phyloP scores from a whole-genome alignment of 805 yeast species.

The Metschnikowia cerradonensis region DNA sequence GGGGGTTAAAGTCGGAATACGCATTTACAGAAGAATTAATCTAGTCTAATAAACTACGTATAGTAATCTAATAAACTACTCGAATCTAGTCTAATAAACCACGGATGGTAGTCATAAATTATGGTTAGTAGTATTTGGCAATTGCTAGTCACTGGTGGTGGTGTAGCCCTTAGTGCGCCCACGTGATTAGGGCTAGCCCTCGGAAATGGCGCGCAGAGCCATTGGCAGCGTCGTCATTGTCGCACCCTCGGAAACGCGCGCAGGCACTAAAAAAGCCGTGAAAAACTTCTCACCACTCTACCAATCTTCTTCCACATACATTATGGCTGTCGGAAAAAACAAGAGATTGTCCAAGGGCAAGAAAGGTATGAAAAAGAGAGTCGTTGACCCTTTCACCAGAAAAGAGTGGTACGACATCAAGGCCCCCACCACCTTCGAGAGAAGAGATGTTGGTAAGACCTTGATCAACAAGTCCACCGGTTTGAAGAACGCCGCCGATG shows the following conservation, averaged over 20 bases:
- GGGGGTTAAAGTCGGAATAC: too few relatives aligned
- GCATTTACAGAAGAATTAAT: too few relatives aligned
- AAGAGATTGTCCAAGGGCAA: conserved; percentile 85
- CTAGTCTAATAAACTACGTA: too few relatives aligned
- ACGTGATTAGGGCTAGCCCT: conserved; percentile 14
- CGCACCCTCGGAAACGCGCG: conserved; percentile 6
- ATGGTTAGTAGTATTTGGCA: too few relatives aligned
- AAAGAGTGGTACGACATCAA: conserved; percentile 98
- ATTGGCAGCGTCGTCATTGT: not conserved
- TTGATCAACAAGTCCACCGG: conserved; percentile 98
- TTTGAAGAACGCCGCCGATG: conserved; percentile 96
- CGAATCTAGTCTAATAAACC: too few relatives aligned
- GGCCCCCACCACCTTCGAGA: conserved; percentile 98
- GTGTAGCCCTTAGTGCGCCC: conserved; percentile 6
- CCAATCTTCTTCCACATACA: not conserved
- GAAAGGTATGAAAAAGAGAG: conserved; percentile 99
- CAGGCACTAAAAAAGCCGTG: conserved; percentile 2
- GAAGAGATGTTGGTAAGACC: conserved; percentile 98
- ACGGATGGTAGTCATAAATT: too few relatives aligned
- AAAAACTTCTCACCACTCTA: conserved; percentile 11
- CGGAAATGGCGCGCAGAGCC: conserved; percentile 3
- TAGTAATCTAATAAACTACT: too few relatives aligned
- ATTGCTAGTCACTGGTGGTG: too few relatives aligned
- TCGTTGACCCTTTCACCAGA: conserved; percentile 98
- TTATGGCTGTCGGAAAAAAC: conserved; percentile 83